A percentile compares a stretch with the other conserved stretches of the same genome.
These are phyloP conservation scores for Ogataea ganodermae DNA, from an alignment of 805 yeast genomes.

Conservation along the genomic window DNA sequence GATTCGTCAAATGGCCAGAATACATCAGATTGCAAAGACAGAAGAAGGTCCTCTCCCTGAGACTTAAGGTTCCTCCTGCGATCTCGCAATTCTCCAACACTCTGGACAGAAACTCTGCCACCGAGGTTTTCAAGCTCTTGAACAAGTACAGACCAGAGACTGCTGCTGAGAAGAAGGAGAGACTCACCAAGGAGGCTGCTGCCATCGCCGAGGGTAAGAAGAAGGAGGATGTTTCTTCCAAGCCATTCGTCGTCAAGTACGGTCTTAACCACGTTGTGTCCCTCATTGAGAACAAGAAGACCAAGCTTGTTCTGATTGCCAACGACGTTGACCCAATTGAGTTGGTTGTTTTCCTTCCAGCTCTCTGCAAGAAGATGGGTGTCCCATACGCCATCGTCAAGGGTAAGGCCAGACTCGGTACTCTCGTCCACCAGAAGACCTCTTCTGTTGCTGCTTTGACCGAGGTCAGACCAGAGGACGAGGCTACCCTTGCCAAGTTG, in stretches of 20 bases:
- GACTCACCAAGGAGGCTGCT: conserved; percentile 96
- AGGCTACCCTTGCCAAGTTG: conserved; percentile 87
- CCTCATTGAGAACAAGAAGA: conserved; percentile 94
- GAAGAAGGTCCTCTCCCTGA: conserved; percentile 87
- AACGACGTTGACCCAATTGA: conserved; percentile 98
- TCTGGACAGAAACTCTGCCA: conserved; percentile 96
- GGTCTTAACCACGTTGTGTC: conserved; percentile 98
- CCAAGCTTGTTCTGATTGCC: conserved; percentile 92
- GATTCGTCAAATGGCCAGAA: conserved; percentile 98
- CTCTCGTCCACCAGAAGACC: conserved; percentile 94
- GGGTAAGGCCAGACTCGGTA: conserved; percentile 97
- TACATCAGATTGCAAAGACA: conserved; percentile 97
- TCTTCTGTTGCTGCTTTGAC: conserved; percentile 95
- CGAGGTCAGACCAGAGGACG: conserved; percentile 90
- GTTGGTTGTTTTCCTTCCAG: conserved; percentile 93
- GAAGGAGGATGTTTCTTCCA: conserved; percentile 92
- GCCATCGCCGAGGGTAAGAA: conserved; percentile 97
- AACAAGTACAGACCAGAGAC: conserved; percentile 99
- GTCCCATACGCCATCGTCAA: conserved; percentile 95
- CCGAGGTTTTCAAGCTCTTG: conserved; percentile 92
- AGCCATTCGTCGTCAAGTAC: conserved; percentile 93
- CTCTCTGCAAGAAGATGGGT: conserved; percentile 98
- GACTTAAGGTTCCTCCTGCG: conserved; percentile 98
- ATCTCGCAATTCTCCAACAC: conserved; percentile 92
- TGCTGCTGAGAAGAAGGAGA: conserved; percentile 93